Conservation (phyloP, 1,139 yeast species). For the Diutina ranongensis region DNA sequence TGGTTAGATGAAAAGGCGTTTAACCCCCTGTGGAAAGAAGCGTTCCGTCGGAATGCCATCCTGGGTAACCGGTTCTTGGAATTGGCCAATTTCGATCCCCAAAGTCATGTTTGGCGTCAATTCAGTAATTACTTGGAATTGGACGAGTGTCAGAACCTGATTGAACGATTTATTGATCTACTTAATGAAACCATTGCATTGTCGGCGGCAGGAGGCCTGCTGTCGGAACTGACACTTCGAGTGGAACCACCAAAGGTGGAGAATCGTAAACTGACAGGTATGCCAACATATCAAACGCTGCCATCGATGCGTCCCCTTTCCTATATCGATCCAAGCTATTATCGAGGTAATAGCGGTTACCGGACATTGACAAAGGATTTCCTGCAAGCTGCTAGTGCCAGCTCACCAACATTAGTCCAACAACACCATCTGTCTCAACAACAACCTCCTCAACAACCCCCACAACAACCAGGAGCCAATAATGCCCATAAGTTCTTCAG, state of each 20-base stretch:
- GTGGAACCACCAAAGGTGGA: not conserved
- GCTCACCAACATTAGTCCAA: not conserved
- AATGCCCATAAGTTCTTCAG: conserved; percentile 41
- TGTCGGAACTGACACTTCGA: not conserved
- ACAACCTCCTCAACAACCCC: not conserved
- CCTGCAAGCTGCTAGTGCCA: not conserved
- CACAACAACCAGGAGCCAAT: not conserved
- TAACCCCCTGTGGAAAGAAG: conserved; percentile 59
- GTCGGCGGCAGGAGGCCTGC: not conserved
- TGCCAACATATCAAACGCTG: not conserved
- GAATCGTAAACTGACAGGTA: conserved; percentile 1
- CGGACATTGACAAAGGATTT: not conserved
- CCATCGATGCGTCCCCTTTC: not conserved
- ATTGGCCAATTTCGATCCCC: conserved; percentile 54
- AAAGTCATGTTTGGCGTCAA: conserved; percentile 37
- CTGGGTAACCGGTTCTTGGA: conserved; percentile 56
- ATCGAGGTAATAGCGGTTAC: not conserved
- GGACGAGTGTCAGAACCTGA: conserved; percentile 36
- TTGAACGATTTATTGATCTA: conserved; percentile 40
- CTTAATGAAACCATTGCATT: conserved; percentile 10
- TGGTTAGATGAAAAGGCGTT: conserved; percentile 66
- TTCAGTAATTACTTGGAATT: conserved; percentile 24
- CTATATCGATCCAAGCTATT: conserved; percentile 2
- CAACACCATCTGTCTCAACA: too few relatives aligned
- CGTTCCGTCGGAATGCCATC: conserved; percentile 48